Evolutionary conservation across 192 early-diverging fungal species (phyloP).

Genomic region (Coemansia sp.): DNA sequence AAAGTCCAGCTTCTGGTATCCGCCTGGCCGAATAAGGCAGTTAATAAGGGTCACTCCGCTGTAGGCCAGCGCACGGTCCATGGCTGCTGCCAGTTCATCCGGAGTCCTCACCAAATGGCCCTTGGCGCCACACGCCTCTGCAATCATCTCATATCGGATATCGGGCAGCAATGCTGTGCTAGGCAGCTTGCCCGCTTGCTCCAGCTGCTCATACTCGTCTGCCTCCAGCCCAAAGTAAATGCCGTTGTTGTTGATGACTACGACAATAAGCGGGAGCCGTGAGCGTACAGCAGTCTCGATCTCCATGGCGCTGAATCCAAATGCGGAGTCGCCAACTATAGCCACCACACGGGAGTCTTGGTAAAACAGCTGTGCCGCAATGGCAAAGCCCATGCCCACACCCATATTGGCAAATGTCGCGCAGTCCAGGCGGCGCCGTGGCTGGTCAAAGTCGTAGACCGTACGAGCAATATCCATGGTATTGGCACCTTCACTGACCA

Average conservation of each 20-base stretch:
- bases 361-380: constrained; percentile 63
- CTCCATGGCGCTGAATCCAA: constrained; percentile 80
- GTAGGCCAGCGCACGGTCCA: constrained; percentile 45
- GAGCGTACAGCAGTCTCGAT: constrained; percentile 67
- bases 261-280: constrained; percentile 62
- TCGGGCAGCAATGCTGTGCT: constrained; percentile 63
- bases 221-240: constrained; percentile 68
- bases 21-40: constrained; percentile 63
- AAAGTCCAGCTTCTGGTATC: constrained; percentile 58
- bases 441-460: constrained; percentile 62
- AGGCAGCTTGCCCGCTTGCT: constrained; percentile 49
- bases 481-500: constrained; percentile 74
- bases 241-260: constrained; percentile 78
- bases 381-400: constrained; percentile 72
- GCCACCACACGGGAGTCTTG: constrained; percentile 56
- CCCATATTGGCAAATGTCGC: constrained; percentile 77
- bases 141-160: constrained; percentile 67
- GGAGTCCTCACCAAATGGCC: constrained; percentile 61
- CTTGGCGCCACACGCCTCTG: constrained; percentile 62
- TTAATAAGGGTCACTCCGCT: constrained; percentile 63
- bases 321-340: constrained; percentile 74
- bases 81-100: constrained; percentile 55
- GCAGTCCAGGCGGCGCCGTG: constrained; percentile 67
- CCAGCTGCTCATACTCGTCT: constrained; percentile 49
- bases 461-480: constrained; percentile 78